Evolutionary conservation across 2,329 filamentous ascomycete genomes (phyloP).

Genomic region (Diaporthe capsici): DNA sequence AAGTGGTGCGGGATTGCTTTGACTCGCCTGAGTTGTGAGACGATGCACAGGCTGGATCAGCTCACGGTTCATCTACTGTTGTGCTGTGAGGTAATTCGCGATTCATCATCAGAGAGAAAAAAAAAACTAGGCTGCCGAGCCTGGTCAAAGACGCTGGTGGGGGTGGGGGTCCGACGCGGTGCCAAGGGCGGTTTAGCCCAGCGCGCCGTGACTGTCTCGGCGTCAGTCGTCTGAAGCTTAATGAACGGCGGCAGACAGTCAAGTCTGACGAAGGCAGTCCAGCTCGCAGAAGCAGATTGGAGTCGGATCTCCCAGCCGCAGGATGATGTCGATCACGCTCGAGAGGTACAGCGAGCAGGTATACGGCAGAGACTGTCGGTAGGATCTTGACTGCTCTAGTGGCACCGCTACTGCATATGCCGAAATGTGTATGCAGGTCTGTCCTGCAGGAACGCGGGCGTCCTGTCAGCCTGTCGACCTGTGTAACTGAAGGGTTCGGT

Average conservation of each 20-base stretch:
- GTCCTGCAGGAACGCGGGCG: conserved; percentile 36
- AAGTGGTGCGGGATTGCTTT: conserved; percentile 18
- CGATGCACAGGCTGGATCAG: conserved; percentile 26
- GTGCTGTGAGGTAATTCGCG: background rate
- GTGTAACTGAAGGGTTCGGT: background rate
- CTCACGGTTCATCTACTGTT: conserved; percentile 2
- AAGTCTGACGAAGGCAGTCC: background rate
- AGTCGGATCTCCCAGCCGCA: background rate
- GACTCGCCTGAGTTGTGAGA: conserved; percentile 27
- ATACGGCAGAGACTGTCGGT: background rate
- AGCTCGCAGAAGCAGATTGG: conserved; percentile 3
- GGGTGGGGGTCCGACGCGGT: conserved; percentile 1
- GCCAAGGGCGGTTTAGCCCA: conserved; percentile 13
- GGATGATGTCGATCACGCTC: conserved; percentile 2
- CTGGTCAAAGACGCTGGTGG: background rate
- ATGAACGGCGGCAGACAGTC: conserved; percentile 7
- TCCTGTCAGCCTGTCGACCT: conserved; percentile 14
- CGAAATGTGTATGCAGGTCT: conserved; percentile 27
- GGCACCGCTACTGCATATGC: conserved; percentile 33
- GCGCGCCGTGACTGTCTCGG: conserved; percentile 7
- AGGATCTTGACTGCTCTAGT: conserved; percentile 27
- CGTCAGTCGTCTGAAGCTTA: conserved; percentile 12
- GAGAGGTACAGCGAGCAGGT: background rate
- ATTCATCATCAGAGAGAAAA: background rate
- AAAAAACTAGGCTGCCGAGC: background rate